Base-by-base conservation (phyloP, 192 early-diverging fungal genomes). In the Coemansia sp. region DNA sequence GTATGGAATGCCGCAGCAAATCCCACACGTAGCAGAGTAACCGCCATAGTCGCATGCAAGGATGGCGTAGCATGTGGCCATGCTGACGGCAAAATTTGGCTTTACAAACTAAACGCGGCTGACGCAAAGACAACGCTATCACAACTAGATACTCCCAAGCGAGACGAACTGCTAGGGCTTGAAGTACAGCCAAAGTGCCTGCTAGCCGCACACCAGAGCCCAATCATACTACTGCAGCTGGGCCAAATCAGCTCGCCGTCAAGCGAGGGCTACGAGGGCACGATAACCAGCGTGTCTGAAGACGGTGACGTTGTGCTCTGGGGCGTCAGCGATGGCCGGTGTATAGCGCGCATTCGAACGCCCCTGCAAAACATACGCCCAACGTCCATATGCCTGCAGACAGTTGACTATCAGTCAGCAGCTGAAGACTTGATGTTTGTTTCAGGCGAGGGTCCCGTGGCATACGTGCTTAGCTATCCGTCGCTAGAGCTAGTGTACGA, bases 401-500 rank as follows among this genome's bases (percentile, higher is more conserved):
- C 74, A 10, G 64, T 77, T 15, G 82, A 77, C 33, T 77, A 76
- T 27, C 77, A 84, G 66, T 71, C 78, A 8, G 71, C 82, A 2
- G 72, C 71, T 18, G 78, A 80, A 34, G 78, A 84, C 40, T 36
- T 80, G 71, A 50, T 84, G 66, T 77, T 84, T 69, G 40, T 84
- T 2, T 65, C 75, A n/a, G 82, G 78, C 20, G 69, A 76, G 43
- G 82, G 78, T 3, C 9, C 47, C 7, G 50, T 41, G 0, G 75
- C 46, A 16, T 76, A 76, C 55, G 68, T 84, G 44, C 63, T 84
- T 27, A 77, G 72, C 39, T 80, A 72, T 27, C 78, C 82, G 46
- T 80, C 82, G 47, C 72, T 84, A 15, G 82, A 76, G 64, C 36
- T 80, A 8, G 78, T 76, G 13, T 68, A 84, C 62, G 82, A 76